Evolutionary conservation across 2,329 filamentous ascomycete genomes (phyloP).

Genomic region (Colletotrichum destructivum): DNA sequence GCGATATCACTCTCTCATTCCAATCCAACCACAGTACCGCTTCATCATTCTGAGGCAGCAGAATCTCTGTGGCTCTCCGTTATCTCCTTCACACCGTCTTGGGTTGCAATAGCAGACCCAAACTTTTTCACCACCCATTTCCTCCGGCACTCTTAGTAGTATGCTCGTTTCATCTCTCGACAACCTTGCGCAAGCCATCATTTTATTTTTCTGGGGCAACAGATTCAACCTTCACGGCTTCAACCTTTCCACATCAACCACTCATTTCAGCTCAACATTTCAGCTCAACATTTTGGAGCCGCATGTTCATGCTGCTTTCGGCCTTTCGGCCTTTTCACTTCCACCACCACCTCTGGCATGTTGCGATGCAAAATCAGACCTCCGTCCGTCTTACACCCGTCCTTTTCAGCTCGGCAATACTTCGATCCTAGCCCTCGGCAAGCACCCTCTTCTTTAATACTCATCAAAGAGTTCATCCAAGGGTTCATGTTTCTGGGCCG

Average conservation of each 20-base stretch:
- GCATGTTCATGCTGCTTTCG: conserved; percentile 48
- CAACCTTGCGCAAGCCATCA: neutral
- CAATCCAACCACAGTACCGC: too few species aligned
- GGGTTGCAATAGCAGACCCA: neutral
- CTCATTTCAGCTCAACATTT: too few species aligned
- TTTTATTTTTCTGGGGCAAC: neutral
- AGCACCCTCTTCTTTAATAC: too few species aligned
- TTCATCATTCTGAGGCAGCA: too few species aligned
- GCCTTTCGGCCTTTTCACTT: neutral
- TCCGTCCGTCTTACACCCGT: too few species aligned
- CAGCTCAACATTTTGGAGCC: too few species aligned
- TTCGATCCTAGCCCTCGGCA: neutral
- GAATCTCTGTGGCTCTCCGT: too few species aligned
- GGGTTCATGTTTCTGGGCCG: neutral
- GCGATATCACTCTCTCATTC: too few species aligned
- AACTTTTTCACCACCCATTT: neutral
- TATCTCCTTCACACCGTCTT: too few species aligned
- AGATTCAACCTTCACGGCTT: neutral
- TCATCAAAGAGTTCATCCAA: neutral
- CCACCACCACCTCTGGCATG: neutral
- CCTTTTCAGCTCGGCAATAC: neutral
- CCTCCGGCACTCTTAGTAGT: neutral
- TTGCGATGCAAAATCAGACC: neutral
- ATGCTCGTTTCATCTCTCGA: neutral
- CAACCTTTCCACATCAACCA: too few species aligned